Evolutionary conservation across 2,329 filamentous ascomycete species (phyloP), one percentile per base, ranked within the genome.

Genomic region (Penicillium sp.): DNA sequence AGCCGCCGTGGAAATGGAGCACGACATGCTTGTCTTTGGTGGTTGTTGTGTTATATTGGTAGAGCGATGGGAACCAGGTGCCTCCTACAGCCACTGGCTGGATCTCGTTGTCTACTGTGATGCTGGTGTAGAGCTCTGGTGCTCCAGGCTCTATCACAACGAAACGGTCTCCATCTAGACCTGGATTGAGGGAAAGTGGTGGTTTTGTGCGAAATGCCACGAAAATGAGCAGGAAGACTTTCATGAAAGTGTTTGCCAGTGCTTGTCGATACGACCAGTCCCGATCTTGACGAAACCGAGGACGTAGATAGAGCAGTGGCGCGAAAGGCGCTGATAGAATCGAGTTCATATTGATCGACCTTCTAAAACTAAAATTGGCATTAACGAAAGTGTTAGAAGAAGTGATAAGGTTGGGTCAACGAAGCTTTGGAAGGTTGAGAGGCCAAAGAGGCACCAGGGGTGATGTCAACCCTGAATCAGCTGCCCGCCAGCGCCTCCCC

Each of bases 221-320:
- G 31, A 61, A 53, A n/a, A 62, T 21, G n/a, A 17, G 29, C 25
- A 51, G 33, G 15, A 58, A 62, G 17, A 45, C 8, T 15, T 44
- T 53, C n/a, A 61, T 45, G 12, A 55, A 52, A 2, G 59, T 36
- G 13, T 49, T 56, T 23, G 49, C 31, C 17, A 53, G 17, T 27
- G 60, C 60, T 31, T 62, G 60, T 23, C 58, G 58, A 38, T 62
- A 62, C 2, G 60, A 51, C 60, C 60, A 62, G 47, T 35, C 51
- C 29, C 15, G 48, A 3, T 48, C 57, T 39, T 62, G 60, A 21
- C 60, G 58, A n/a, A 45, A 53, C 9, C 29, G 49, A 21, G 42
- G 42, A 6, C n/a, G 9, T 21, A 57, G 19, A 31, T 57, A 57
- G 35, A 57, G 49, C 6, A 57, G 36, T n/a, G 55, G 55, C 21